Evolutionary conservation across 2,329 filamentous ascomycete genomes (phyloP), one percentile per base, ranked within the genome.

Genomic region (Microsporum ferrugineum): DNA sequence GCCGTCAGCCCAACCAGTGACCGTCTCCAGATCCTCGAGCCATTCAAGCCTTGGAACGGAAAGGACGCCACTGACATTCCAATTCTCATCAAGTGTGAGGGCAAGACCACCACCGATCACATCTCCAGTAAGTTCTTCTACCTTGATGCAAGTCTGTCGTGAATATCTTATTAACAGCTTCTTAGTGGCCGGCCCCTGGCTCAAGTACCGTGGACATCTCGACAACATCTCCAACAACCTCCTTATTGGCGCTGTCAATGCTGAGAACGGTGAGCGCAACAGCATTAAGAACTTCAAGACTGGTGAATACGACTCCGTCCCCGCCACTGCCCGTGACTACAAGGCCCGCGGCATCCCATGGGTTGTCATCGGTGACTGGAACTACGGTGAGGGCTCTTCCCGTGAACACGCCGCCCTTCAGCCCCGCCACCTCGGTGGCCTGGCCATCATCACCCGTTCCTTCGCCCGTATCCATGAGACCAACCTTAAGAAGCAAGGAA

Each of bases 211-310:
- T 84, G 92, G 92, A 65, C 92, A 97, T 76, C 83, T 97, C 71
- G 92, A 96, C 85, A 97, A 97, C 84, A 96, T 97, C 80, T 96
- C 91, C 74, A 96, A 97, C 86, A 97, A 97, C 84, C 95, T 96
- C 90, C 79, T 97, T 76, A 96, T 97, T 70, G 92, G 92, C 80
- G 94, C 94, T 71, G 89, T 91, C 80, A 99, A 96, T 80, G 86
- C 88, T 71, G 91, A 88, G 72, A 99, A 97, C 79, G 90, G 87
- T 63, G 90, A 97, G 82, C 91, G 91, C 71, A 99, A 99, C 86
- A 96, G 95, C 83, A 81, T 99, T 77, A 88, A 89, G 83, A 96
- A 99, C 85, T 79, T 84, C 78, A 86, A 88, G 71, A 95, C 82
- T 65, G 89, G 87, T 70, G 85, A 91, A 68, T 92, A 84, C 75